phyloP scores from a whole-genome alignment of 164 flowering plant genomes.

The Echeveria elegans region DNA sequence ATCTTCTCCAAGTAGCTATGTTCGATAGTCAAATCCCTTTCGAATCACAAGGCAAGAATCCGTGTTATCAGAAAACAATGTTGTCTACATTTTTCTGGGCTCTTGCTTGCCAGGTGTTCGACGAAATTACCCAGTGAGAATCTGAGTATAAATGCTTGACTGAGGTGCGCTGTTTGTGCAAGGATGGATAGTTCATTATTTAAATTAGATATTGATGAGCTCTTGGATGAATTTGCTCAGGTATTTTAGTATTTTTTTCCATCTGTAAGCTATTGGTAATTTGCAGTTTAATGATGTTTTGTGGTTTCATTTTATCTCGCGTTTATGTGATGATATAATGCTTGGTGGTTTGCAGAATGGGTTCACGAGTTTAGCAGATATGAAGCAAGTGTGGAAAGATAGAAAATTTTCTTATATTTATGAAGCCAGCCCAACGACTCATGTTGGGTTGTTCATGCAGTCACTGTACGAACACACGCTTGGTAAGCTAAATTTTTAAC shows the following conservation, averaged over 20 bases:
- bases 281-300: background rate
- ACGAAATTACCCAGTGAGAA: background rate
- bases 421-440: slow-evolving; percentile 59
- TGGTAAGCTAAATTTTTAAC: slow-evolving; percentile 25
- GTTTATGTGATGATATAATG: background rate
- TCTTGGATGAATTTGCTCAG: slow-evolving; percentile 52
- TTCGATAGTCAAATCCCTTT: too few relatives aligned
- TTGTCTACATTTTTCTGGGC: too few relatives aligned
- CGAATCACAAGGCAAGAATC: too few relatives aligned
- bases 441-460: slow-evolving; percentile 71
- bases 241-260: slow-evolving; percentile 25
- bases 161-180: background rate
- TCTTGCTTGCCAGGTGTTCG: background rate
- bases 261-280: background rate
- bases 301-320: background rate
- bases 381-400: slow-evolving; percentile 70
- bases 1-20: too few relatives aligned
- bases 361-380: slow-evolving; percentile 45
- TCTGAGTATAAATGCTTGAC: background rate
- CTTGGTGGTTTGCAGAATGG: slow-evolving; percentile 25
- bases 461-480: slow-evolving; percentile 62
- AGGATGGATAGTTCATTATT: slow-evolving; percentile 15
- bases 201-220: slow-evolving; percentile 78
- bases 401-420: slow-evolving; percentile 70
- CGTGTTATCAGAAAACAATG: too few relatives aligned